Evolutionary conservation across 208 protist species (phyloP), one percentile per base, ranked within the genome.

Genomic region (Leishmania braziliensis): DNA sequence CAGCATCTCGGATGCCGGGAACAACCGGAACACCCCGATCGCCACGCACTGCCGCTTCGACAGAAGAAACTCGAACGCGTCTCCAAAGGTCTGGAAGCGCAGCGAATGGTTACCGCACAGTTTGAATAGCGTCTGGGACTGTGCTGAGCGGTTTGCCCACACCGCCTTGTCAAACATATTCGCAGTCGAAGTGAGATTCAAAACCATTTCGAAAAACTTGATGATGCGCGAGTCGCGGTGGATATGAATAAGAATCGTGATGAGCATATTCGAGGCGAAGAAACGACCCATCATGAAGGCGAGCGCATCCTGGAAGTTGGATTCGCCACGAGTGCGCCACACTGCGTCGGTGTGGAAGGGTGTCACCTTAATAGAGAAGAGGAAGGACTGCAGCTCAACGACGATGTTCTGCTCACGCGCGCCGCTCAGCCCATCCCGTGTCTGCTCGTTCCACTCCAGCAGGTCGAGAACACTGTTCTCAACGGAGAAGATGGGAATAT

Each of bases 231-330:
- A 86, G 70, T 97, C 92, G 8, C 87, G 85, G 75, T 96, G 92
- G 54, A 86, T 90, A 83, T 97, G 92, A 54, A 97, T 89, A 77
- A 96, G 89, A 43, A 97, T 85, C 8, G 95, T 90, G 54, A 90
- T 72, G 60, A 97, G 80, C 95, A 97, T 97, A 73, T 96, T 93
- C 3, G 92, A 90, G 16, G 95, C 93, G 77, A 97, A 97, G 84
- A 93, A 96, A 10, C 91, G 89, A 39, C 95, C 95, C 87, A 94
- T 95, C 95, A 97, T 97, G 75, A 97, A 97, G 4, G 95, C 90
- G 0, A 97, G 85, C 0, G 92, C 90, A 58, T 96, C 86, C 79
- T 97, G 93, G 76, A 97, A 97, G 76, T 96, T 95, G 16, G 78
- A 76, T 83, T 95, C 91, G 10, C 95, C 95, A 18, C 89, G 88